phyloP scores from a whole-genome alignment of 371 early-diverging fungal species.

The Thermomucor indicae-seudaticae region DNA sequence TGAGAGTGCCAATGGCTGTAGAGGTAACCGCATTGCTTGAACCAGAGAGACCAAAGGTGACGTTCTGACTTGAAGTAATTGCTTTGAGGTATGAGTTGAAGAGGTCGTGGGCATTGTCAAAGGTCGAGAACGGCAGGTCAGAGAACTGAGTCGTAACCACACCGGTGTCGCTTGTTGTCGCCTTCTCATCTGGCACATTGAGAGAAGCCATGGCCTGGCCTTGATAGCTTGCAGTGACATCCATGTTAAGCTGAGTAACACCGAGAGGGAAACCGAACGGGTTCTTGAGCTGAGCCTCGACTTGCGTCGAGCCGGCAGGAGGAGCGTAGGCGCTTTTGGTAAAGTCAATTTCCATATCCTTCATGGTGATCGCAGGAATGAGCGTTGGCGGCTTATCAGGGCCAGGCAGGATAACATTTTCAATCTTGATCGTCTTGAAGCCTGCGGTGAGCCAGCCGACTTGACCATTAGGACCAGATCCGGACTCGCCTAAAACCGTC shows the following conservation, averaged over 20 bases:
- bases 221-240: slow-evolving; percentile 25
- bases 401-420: slow-evolving; percentile 42
- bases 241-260: slow-evolving; percentile 45
- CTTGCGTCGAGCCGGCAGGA: slow-evolving; percentile 44
- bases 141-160: slow-evolving; percentile 43
- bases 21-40: slow-evolving; percentile 41
- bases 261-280: slow-evolving; percentile 61
- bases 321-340: slow-evolving; percentile 50
- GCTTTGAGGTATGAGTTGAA: slow-evolving; percentile 43
- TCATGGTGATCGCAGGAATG: slow-evolving; percentile 28
- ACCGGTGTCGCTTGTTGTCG: slow-evolving; percentile 37
- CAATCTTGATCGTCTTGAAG: slow-evolving; percentile 47
- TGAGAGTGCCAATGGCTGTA: slow-evolving; percentile 52
- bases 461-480: slow-evolving; percentile 46
- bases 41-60: slow-evolving; percentile 48
- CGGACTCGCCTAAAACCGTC: slow-evolving; percentile 49
- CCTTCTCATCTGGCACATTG: slow-evolving; percentile 41
- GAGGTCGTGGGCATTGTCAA: slow-evolving; percentile 14
- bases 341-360: slow-evolving; percentile 51
- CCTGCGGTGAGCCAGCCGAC: slow-evolving; percentile 57
- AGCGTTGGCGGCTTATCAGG: slow-evolving; percentile 10
- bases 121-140: slow-evolving; percentile 44
- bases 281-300: slow-evolving; percentile 46
- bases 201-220: slow-evolving; percentile 40
- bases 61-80: slow-evolving; percentile 37